Evolutionary conservation across 352 stramenopile genomes (phyloP), one percentile per base, ranked within the genome.

Genomic region (Phytophthora pseudosyringae): DNA sequence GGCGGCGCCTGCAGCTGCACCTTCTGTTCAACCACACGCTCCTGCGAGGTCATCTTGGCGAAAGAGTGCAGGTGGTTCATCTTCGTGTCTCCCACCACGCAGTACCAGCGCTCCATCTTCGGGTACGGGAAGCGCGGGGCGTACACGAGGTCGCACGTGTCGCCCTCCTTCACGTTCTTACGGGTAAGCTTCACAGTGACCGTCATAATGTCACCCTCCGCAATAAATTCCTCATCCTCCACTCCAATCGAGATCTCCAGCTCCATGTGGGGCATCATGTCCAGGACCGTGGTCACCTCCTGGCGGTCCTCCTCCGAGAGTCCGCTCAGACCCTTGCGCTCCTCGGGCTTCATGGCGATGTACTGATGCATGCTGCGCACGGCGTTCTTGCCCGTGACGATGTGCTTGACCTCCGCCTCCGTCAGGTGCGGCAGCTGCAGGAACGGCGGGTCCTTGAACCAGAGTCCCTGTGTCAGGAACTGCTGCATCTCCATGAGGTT

Each of bases 191-290:
- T 98, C 51, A 99, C 95, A 21, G 89, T 94, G 45, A 99, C 91
- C 44, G 97, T 99, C 75, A 99, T 98, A 50, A 99, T 92, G 88
- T 99, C 98, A 31, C 97, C 95, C 67, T 99, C 97, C n/a, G 97
- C 98, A 59, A 99, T 98, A 56, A 98, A 91, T 46, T 97, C 82
- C 69, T 97, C 89, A 48, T 95, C 86, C 28, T 96, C 88, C 12
- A 96, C 85, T 36, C 96, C 95, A 40, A 93, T 94, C 59, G 97
- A 91, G 66, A 95, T 93, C 54, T 88, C 77, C 31, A 99, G 81
- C 51, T 96, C 80, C 58, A 99, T 88, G 77, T 98, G 89, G 7
- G 98, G 98, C 67, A 99, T 89, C 76, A 99, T 95, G 38, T 96
- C 78, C 43, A 96, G 88, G 59, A 97, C 97, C 39, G 86, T 86